Conservation (phyloP, 2,329 filamentous ascomycete species). For the Talaromyces sp. region DNA sequence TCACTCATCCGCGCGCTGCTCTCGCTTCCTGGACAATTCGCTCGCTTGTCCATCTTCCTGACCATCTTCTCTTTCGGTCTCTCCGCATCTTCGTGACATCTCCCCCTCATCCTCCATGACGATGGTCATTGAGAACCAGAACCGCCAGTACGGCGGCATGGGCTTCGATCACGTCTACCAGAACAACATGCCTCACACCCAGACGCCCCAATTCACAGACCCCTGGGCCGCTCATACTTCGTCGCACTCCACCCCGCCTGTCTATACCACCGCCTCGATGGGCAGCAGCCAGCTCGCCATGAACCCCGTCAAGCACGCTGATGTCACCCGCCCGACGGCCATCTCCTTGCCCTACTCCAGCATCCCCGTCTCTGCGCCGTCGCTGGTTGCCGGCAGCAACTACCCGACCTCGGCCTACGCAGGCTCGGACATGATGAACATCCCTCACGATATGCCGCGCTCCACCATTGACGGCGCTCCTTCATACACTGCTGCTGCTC, state of each 20-base stretch:
- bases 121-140: conserved; percentile 89
- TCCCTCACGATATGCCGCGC: conserved; percentile 72
- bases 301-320: conserved; percentile 55
- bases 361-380: conserved; percentile 67
- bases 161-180: conserved; percentile 71
- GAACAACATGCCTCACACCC: conserved; percentile 57
- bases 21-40: not conserved
- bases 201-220: conserved; percentile 79
- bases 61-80: not conserved
- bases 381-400: conserved; percentile 65
- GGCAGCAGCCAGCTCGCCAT: conserved; percentile 56
- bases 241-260: conserved; percentile 60
- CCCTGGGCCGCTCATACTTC: conserved; percentile 68
- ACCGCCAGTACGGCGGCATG: conserved; percentile 73
- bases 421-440: conserved; percentile 62
- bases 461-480: conserved; percentile 60
- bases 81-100: not conserved
- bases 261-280: conserved; percentile 51
- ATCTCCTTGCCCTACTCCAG: conserved; percentile 66
- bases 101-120: conserved; percentile 62
- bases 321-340: conserved; percentile 53
- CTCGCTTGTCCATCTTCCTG: not conserved
- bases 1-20: not conserved
- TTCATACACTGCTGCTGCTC: conserved; percentile 63
- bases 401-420: conserved; percentile 56